Evolutionary conservation across 2,329 filamentous ascomycete genomes (phyloP).

Genomic region (Claviceps sp.): DNA sequence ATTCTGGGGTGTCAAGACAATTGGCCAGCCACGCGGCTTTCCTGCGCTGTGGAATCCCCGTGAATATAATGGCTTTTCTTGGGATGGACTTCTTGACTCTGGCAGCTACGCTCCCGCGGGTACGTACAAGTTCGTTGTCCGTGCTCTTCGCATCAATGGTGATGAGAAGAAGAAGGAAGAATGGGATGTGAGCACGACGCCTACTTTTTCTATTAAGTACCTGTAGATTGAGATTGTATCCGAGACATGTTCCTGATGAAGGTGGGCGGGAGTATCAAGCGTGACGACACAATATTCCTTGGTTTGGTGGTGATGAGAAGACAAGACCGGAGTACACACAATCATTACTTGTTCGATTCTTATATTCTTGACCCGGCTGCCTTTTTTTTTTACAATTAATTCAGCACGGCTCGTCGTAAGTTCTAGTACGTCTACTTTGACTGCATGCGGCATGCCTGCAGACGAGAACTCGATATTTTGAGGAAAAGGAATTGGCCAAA

Average conservation of each 20-base stretch:
- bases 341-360: no score
- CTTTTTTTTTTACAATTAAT: no score
- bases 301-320: neutral
- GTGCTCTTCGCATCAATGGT: constrained; percentile 38
- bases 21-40: constrained; percentile 29
- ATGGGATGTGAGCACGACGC: constrained; percentile 32
- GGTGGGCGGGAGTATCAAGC: no score
- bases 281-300: no score
- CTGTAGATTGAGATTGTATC: constrained; percentile 13
- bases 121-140: constrained; percentile 34
- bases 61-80: constrained; percentile 16
- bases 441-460: no score
- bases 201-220: constrained; percentile 18
- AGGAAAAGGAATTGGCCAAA: no score
- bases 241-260: no score
- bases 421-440: no score
- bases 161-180: constrained; percentile 28
- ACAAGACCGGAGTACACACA: neutral
- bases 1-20: constrained; percentile 23
- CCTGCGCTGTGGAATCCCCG: constrained; percentile 22
- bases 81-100: constrained; percentile 33
- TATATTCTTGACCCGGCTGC: no score
- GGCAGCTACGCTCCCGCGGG: constrained; percentile 35
- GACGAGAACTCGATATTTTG: no score
- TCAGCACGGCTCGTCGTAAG: no score